Percentiles rank a stretch among this genome's conserved stretches.
Evolutionary conservation across 2,329 filamentous ascomycete species (phyloP).

Genomic region (Neofusicoccum cordaticola): DNA sequence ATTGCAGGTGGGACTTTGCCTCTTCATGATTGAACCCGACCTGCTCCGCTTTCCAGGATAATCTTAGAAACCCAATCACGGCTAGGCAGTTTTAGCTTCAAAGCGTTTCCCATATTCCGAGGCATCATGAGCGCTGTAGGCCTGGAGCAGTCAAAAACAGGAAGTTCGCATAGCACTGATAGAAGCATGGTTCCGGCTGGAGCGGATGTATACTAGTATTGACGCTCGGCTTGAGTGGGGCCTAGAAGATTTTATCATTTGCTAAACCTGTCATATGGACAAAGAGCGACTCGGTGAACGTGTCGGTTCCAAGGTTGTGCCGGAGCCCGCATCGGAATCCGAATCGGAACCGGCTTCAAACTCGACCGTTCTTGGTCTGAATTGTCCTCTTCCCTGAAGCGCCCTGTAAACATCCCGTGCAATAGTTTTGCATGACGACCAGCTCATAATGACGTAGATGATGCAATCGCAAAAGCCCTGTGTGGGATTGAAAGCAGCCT

Average conservation of each 20-base stretch:
- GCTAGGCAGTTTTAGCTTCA: too few species aligned
- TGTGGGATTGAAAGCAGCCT: conserved; percentile 71
- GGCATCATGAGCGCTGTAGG: too few species aligned
- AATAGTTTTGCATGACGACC: conserved; percentile 47
- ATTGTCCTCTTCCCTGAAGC: background rate
- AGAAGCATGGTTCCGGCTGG: too few species aligned
- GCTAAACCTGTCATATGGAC: background rate
- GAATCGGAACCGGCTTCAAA: background rate
- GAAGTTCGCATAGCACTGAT: too few species aligned
- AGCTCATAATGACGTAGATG: conserved; percentile 70
- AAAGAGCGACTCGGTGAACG: background rate
- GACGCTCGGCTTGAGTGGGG: background rate
- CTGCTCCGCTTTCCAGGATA: too few species aligned
- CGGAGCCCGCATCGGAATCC: background rate
- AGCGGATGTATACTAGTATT: too few species aligned
- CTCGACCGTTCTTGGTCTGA: background rate
- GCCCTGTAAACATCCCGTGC: background rate
- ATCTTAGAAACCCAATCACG: too few species aligned
- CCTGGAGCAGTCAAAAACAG: too few species aligned
- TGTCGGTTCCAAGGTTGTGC: background rate
- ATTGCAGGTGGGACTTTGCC: too few species aligned
- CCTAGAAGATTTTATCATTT: background rate
- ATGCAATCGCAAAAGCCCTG: conserved; percentile 85
- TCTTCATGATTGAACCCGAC: too few species aligned
- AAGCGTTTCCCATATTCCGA: too few species aligned